phyloP scores from a whole-genome alignment of 768 basidiomycete species.

The Lactarius vividus region DNA sequence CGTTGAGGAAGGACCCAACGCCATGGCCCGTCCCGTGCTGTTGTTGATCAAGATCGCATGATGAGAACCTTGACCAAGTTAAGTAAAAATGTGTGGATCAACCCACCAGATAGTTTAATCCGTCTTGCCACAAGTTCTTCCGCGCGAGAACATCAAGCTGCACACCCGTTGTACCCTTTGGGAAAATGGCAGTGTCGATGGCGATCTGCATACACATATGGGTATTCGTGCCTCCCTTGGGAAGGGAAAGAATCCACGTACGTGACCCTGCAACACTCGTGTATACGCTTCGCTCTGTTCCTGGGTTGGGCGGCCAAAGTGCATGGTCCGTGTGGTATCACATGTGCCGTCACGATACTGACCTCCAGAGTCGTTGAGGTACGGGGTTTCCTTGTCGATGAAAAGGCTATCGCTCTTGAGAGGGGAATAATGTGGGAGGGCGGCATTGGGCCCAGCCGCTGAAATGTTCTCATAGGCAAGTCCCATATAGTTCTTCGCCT shows the following conservation, averaged over 20 bases:
- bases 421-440: slow-evolving; percentile 90
- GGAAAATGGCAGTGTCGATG: slow-evolving; percentile 87
- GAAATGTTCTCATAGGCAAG: slow-evolving; percentile 89
- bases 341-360: slow-evolving; percentile 90
- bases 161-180: slow-evolving; percentile 80
- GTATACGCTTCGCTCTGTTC: slow-evolving; percentile 92
- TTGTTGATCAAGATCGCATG: slow-evolving; percentile 12
- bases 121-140: slow-evolving; percentile 83
- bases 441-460: slow-evolving; percentile 87
- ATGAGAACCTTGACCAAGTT: slow-evolving; percentile 4
- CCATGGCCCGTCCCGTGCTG: slow-evolving; percentile 93
- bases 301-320: slow-evolving; percentile 84
- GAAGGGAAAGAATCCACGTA: slow-evolving; percentile 43
- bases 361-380: slow-evolving; percentile 92
- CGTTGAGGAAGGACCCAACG: slow-evolving; percentile 81
- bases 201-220: slow-evolving; percentile 60
- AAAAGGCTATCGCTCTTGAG: slow-evolving; percentile 60
- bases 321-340: slow-evolving; percentile 77
- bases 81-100: slow-evolving; percentile 12
- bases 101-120: slow-evolving; percentile 72
- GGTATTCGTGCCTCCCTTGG: slow-evolving; percentile 11
- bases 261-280: slow-evolving; percentile 93
- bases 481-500: slow-evolving; percentile 73
- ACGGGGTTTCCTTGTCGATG: slow-evolving; percentile 78
- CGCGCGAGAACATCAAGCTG: slow-evolving; percentile 89